Evolutionary conservation across 1,284 basidiomycete species (phyloP), one percentile per base, ranked within the genome.

Genomic region (Malassezia brasiliensis): DNA sequence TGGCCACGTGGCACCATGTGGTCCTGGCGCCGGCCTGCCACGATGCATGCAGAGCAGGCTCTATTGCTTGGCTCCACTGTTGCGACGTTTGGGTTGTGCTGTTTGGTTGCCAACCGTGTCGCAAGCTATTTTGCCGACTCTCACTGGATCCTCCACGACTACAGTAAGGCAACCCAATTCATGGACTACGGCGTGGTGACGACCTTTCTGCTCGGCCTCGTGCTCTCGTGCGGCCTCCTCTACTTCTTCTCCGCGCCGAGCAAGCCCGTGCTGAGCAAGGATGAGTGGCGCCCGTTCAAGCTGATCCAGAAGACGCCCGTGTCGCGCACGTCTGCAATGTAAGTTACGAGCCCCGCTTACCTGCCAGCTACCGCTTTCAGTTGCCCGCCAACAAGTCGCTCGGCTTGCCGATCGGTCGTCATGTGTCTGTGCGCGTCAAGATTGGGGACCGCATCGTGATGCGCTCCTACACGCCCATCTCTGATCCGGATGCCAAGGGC

Each of bases 321-420:
- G 57, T 94, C 90, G n/a, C 86, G 86, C 62, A 98, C 98, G 78
- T 94, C 90, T 48, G 90, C 90, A 58, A 80, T 90, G 87, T 93
- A 68, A 83, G 40, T 42, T 7, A 6, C 30, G 14, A 15, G 15
- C 77, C 22, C 49, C 17, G 53, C 41, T 32, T 55, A 51, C 48
- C 19, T 11, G 11, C 5, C 42, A 65, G 40, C 40, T 96, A 96
- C 80, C 89, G 90, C 61, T 94, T 96, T 76, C 83, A 80, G 40
- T 81, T 98, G 14, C 79, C 80, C 59, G 67, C 79, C 1, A 81
- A 83, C 44, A 85, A 87, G 76, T 79, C 85, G 51, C 84, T 98
- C 14, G 91, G 91, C 56, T 83, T 98, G 6, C 93, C 94, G 49
- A 86, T 91, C 68, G 94, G 93, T 55, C 90, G 96, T 78, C 93